Conservation (phyloP, 257 asterid genomes). For the Echium plantagineum region DNA sequence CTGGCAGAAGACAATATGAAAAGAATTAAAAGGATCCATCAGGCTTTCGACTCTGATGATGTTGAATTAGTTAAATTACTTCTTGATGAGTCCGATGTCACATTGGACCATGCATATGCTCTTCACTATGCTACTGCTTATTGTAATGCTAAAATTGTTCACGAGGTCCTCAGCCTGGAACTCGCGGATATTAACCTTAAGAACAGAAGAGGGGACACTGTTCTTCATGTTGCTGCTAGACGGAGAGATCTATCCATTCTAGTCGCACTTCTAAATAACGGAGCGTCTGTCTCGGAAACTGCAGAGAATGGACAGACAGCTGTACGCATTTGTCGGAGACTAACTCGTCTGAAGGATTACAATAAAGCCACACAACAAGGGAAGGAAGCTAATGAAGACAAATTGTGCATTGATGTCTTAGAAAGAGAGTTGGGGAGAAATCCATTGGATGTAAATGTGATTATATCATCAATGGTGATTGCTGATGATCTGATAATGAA, state of each 20-base stretch:
- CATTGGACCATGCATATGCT: slow-evolving; percentile 54
- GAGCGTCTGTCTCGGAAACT: slow-evolving; percentile 48
- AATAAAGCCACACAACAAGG: slow-evolving; percentile 44
- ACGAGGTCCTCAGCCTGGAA: slow-evolving; percentile 46
- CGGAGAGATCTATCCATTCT: slow-evolving; percentile 62
- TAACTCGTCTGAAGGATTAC: slow-evolving; percentile 73
- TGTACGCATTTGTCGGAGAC: slow-evolving; percentile 50
- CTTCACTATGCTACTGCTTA: slow-evolving; percentile 87
- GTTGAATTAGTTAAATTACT: slow-evolving; percentile 52
- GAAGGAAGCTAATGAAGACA: slow-evolving; percentile 53
- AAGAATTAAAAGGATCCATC: slow-evolving; percentile 47
- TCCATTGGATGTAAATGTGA: slow-evolving; percentile 45
- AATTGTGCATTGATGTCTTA: slow-evolving; percentile 64
- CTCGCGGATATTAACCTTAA: slow-evolving; percentile 49
- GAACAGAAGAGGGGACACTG: slow-evolving; percentile 58
- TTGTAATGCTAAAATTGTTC: slow-evolving; percentile 56
- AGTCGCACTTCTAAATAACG: slow-evolving; percentile 38
- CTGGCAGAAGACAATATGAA: slow-evolving; percentile 30
- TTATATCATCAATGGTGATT: slow-evolving; percentile 38
- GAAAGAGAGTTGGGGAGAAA: slow-evolving; percentile 57
- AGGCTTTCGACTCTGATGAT: slow-evolving; percentile 72
- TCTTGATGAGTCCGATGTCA: slow-evolving; percentile 53
- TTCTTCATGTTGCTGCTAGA: slow-evolving; percentile 83
- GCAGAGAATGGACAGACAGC: slow-evolving; percentile 64
- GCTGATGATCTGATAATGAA: slow-evolving; percentile 77